Percentiles rank a stretch among this genome's conserved stretches.
phyloP scores from a whole-genome alignment of 2,329 filamentous ascomycete genomes.

The Colletotrichum camelliae region DNA sequence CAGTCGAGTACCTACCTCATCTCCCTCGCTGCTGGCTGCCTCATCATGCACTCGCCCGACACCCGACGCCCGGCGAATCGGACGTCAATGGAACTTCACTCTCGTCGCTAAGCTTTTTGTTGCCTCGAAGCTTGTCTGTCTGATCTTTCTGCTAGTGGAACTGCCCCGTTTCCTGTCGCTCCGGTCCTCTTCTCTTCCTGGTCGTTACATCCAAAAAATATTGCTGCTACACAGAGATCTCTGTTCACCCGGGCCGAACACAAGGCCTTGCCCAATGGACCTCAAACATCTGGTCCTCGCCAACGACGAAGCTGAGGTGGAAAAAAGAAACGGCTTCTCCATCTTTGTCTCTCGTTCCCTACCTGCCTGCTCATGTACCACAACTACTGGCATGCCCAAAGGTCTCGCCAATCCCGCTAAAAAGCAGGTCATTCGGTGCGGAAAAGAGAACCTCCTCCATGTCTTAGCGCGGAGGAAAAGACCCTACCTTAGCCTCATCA shows the following conservation, averaged over 20 bases:
- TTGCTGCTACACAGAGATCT: not conserved
- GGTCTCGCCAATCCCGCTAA: not conserved
- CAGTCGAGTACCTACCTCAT: not conserved
- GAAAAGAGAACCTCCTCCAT: not conserved
- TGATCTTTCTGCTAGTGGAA: constrained; percentile 6
- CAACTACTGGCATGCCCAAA: not conserved
- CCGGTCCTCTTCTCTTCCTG: not conserved
- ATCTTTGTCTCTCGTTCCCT: not conserved
- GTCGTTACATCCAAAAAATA: not conserved
- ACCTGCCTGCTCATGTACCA: not conserved
- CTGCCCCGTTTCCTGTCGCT: not conserved
- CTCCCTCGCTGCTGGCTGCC: not conserved
- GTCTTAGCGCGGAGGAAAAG: not conserved
- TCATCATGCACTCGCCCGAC: not conserved
- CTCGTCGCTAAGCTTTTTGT: constrained; percentile 18
- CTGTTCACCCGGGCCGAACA: not conserved
- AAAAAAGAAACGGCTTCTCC: not conserved
- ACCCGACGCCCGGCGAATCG: not conserved
- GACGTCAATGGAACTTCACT: not conserved
- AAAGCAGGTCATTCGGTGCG: not conserved
- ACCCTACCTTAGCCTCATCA: not conserved
- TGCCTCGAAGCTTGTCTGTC: constrained; percentile 23
- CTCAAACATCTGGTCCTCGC: not conserved
- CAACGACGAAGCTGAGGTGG: not conserved
- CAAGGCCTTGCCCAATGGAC: not conserved